phyloP scores from a whole-genome alignment of 2,329 filamentous ascomycete genomes.

The Fusarium staphyleae region DNA sequence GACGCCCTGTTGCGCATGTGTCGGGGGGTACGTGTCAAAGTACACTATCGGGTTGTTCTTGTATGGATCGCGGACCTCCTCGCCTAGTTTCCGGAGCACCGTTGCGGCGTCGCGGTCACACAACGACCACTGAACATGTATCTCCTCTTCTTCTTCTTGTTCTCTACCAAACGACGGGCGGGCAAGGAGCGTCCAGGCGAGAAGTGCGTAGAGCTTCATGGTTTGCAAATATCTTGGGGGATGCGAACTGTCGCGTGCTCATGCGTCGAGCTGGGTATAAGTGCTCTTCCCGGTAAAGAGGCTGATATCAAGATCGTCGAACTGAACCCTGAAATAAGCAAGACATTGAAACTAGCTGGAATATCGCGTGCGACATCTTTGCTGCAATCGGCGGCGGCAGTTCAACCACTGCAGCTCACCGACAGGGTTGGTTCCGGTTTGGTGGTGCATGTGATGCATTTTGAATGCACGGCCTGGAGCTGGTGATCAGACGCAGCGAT shows the following conservation, averaged over 20 bases:
- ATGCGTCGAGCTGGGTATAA: too few species aligned
- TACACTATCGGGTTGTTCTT: slow-evolving; percentile 33
- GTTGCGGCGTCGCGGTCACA: slow-evolving; percentile 24
- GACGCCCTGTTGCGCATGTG: slow-evolving; percentile 27
- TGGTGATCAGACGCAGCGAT: neutral
- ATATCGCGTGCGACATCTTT: neutral
- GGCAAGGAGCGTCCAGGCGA: neutral
- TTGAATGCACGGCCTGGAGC: neutral
- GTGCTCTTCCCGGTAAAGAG: too few species aligned
- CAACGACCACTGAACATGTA: slow-evolving; percentile 35
- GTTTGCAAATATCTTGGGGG: neutral
- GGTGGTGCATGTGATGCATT: slow-evolving; percentile 3
- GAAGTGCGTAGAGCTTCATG: slow-evolving; percentile 16
- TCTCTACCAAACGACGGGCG: neutral
- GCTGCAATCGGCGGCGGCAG: neutral
- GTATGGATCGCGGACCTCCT: slow-evolving; percentile 23
- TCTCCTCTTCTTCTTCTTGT: slow-evolving; percentile 4
- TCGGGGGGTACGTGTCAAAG: slow-evolving; percentile 33
- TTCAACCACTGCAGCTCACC: too few species aligned
- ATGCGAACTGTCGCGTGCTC: too few species aligned
- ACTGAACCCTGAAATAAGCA: neutral
- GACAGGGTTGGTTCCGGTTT: neutral
- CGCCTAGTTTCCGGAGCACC: slow-evolving; percentile 27
- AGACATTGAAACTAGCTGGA: neutral
- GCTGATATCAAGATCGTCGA: too few species aligned